These are phyloP conservation scores for Malassezia caprae DNA, from an alignment of 1,284 basidiomycete species.

Conservation along the genomic window DNA sequence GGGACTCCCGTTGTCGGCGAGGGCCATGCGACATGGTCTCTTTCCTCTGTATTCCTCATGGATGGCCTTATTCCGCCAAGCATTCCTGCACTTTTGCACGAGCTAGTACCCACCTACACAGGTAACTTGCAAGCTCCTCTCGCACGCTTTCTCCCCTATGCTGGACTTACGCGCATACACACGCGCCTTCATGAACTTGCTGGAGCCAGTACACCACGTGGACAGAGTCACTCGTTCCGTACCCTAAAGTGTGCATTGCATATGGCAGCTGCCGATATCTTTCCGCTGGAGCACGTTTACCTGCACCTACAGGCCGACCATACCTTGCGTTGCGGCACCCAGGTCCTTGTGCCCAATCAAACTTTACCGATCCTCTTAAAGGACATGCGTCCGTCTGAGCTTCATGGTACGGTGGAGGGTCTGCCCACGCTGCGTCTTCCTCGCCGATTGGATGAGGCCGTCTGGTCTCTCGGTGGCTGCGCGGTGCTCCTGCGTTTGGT, in stretches of 20 bases:
- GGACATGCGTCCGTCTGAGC: slow-evolving; percentile 23
- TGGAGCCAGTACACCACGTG: slow-evolving; percentile 1
- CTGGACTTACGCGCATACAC: slow-evolving; percentile 30
- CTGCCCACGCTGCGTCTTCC: slow-evolving; percentile 55
- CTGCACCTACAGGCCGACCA: slow-evolving; percentile 31
- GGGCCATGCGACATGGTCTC: slow-evolving; percentile 21
- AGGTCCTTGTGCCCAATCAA: slow-evolving; percentile 26
- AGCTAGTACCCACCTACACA: slow-evolving; percentile 27
- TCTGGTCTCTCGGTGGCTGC: slow-evolving; percentile 76
- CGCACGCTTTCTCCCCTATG: slow-evolving; percentile 36
- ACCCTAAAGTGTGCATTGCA: slow-evolving; percentile 32
- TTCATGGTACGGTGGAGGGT: slow-evolving; percentile 15
- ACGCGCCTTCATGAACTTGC: slow-evolving; percentile 29
- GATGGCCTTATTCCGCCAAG: slow-evolving; percentile 30
- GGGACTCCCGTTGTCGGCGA: background rate
- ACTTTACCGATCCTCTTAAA: slow-evolving; percentile 23
- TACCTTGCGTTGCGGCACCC: slow-evolving; percentile 8
- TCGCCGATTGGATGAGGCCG: slow-evolving; percentile 61
- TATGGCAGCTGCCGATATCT: slow-evolving; percentile 22
- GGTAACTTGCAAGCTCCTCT: slow-evolving; percentile 38
- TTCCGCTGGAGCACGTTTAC: slow-evolving; percentile 27
- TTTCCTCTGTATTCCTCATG: slow-evolving; percentile 28
- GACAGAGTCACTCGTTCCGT: slow-evolving; percentile 20
- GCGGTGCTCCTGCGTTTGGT: slow-evolving; percentile 66
- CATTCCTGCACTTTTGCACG: slow-evolving; percentile 28